Conservation (phyloP, 2,329 filamentous ascomycete species). For the Epichloe bromicola region DNA sequence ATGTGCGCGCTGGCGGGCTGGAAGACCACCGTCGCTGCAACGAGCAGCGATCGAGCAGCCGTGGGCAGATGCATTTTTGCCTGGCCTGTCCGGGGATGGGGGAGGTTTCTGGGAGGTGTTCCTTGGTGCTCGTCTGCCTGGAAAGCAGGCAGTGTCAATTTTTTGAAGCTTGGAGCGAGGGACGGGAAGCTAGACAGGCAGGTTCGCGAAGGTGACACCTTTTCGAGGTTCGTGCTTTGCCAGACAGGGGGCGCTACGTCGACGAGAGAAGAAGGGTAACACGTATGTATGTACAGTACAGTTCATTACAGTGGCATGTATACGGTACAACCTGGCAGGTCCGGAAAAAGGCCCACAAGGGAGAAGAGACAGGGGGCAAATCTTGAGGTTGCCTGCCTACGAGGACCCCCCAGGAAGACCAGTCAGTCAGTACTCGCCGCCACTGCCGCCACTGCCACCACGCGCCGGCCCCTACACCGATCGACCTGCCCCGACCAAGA, state of each 20-base stretch:
- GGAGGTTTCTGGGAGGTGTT: no score
- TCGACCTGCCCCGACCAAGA: conserved; percentile 5
- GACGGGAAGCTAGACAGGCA: neutral
- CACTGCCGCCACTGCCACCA: neutral
- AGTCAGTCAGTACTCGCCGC: neutral
- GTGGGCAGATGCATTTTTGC: conserved; percentile 17
- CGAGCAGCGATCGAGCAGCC: conserved; percentile 30
- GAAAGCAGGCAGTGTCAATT: no score
- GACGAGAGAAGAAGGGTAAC: neutral
- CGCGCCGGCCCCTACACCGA: neutral
- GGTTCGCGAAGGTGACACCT: conserved; percentile 4
- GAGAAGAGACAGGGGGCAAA: no score
- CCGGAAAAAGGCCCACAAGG: no score
- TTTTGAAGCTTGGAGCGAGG: no score
- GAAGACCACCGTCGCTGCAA: conserved; percentile 25
- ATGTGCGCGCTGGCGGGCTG: conserved; percentile 71
- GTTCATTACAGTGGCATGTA: neutral
- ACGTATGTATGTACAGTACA: no score
- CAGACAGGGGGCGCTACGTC: neutral
- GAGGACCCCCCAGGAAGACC: no score
- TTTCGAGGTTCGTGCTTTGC: neutral
- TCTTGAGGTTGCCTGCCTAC: no score
- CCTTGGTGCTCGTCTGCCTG: no score
- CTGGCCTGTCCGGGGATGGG: neutral
- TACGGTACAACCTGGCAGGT: no score